Percentiles rank a stretch among this genome's conserved stretches.
Evolutionary conservation across 495 filamentous ascomycete species (phyloP).

Genomic region (Penicillium paradoxum): DNA sequence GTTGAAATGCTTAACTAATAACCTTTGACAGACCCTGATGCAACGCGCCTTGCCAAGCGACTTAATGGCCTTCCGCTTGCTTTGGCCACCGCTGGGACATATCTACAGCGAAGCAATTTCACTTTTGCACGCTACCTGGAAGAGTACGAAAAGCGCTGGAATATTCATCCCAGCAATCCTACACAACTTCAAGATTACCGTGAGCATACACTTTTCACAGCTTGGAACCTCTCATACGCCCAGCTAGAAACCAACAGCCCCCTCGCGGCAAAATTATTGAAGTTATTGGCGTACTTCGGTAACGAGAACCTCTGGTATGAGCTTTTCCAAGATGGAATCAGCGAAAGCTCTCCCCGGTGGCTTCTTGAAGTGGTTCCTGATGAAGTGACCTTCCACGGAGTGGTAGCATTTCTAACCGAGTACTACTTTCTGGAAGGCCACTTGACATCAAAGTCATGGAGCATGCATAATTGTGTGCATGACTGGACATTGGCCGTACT

Average conservation of each 20-base stretch:
- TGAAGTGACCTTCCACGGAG: neutral
- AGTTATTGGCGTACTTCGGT: too few relatives aligned
- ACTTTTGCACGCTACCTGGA: slow-evolving; percentile 5
- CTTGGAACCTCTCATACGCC: too few relatives aligned
- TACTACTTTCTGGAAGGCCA: slow-evolving; percentile 8
- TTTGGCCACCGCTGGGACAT: slow-evolving; percentile 8
- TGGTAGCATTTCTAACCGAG: neutral
- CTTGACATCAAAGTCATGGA: neutral
- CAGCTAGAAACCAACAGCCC: too few relatives aligned
- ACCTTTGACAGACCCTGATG: neutral
- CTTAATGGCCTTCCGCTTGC: slow-evolving; percentile 9
- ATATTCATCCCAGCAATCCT: slow-evolving; percentile 3
- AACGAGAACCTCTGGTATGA: slow-evolving; percentile 1
- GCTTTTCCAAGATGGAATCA: neutral
- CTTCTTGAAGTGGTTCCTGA: slow-evolving; percentile 1
- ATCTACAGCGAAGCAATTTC: slow-evolving; percentile 1
- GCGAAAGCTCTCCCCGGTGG: slow-evolving; percentile 3
- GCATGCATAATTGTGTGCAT: slow-evolving; percentile 11
- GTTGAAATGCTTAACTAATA: neutral
- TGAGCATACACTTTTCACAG: too few relatives aligned
- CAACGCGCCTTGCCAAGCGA: slow-evolving; percentile 1
- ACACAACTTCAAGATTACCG: too few relatives aligned
- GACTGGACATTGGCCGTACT: slow-evolving; percentile 9
- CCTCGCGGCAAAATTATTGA: too few relatives aligned
- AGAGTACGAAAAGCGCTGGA: slow-evolving; percentile 4